Percentiles rank a stretch among this genome's conserved stretches.
Evolutionary conservation across 495 filamentous ascomycete genomes (phyloP).

Genomic region (Talaromyces nanjingensis): DNA sequence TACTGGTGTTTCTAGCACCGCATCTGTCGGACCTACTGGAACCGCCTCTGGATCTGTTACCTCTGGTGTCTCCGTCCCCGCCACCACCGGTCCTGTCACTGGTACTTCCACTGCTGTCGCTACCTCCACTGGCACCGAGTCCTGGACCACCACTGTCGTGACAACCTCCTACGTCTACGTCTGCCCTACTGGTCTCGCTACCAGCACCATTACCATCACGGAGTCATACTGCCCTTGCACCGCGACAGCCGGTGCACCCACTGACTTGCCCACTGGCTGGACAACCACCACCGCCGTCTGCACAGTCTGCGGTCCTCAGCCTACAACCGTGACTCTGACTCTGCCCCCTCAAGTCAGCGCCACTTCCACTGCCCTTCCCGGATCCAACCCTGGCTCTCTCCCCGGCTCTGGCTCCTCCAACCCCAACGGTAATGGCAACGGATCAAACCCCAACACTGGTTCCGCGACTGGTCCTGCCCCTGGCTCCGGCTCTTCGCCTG

Average conservation of each 20-base stretch:
- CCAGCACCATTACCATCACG: constrained; percentile 33
- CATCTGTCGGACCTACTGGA: constrained; percentile 1
- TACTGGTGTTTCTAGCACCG: neutral
- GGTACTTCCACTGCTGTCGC: constrained; percentile 11
- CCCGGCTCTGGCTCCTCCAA: constrained; percentile 11
- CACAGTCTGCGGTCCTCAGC: constrained; percentile 30
- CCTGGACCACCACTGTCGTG: constrained; percentile 34
- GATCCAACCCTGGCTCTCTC: neutral
- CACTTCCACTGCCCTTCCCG: neutral
- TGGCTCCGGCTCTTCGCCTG: neutral
- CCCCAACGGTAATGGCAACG: constrained; percentile 16
- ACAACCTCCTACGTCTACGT: constrained; percentile 37
- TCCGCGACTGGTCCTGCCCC: constrained; percentile 18
- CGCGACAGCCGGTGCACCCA: constrained; percentile 18
- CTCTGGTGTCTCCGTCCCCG: neutral
- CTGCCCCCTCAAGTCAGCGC: constrained; percentile 15
- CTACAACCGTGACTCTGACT: constrained; percentile 29
- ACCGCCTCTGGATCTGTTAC: neutral
- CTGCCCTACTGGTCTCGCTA: constrained; percentile 40
- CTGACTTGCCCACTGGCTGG: constrained; percentile 29
- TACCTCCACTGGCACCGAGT: constrained; percentile 23
- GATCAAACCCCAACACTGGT: constrained; percentile 14
- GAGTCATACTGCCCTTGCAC: constrained; percentile 32
- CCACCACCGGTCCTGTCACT: constrained; percentile 2
- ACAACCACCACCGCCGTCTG: constrained; percentile 41